Evolutionary conservation across 2,329 filamentous ascomycete species (phyloP).

Genomic region (Alternaria novae-zelandiae): DNA sequence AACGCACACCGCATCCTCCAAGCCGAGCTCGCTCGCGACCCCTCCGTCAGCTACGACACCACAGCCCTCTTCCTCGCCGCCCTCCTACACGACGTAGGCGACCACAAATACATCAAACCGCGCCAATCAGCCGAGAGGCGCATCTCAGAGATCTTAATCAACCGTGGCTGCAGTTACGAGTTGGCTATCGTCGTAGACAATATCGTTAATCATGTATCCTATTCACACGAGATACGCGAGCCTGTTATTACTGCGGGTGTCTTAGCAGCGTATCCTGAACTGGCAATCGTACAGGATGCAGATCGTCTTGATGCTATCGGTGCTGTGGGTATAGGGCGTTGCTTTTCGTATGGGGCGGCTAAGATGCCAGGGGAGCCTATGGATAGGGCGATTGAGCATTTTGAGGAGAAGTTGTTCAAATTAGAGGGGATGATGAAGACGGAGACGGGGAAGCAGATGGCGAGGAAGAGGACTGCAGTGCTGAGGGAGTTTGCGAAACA

Average conservation of each 20-base stretch:
- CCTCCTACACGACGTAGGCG: slow-evolving; percentile 77
- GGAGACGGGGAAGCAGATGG: slow-evolving; percentile 27
- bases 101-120: slow-evolving; percentile 73
- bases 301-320: slow-evolving; percentile 92
- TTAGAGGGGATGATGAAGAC: slow-evolving; percentile 48
- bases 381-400: slow-evolving; percentile 42
- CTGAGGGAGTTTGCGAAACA: slow-evolving; percentile 23
- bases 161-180: slow-evolving; percentile 61
- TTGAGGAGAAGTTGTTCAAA: slow-evolving; percentile 44
- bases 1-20: slow-evolving; percentile 71
- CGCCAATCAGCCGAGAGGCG: slow-evolving; percentile 64
- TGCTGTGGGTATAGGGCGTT: slow-evolving; percentile 80
- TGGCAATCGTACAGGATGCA: slow-evolving; percentile 88
- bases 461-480: slow-evolving; percentile 17
- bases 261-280: slow-evolving; percentile 71
- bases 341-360: slow-evolving; percentile 75
- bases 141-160: slow-evolving; percentile 62
- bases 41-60: slow-evolving; percentile 54
- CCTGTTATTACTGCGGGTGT: slow-evolving; percentile 65
- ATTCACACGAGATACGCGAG: slow-evolving; percentile 73
- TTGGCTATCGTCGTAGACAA: slow-evolving; percentile 72
- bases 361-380: slow-evolving; percentile 35
- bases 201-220: slow-evolving; percentile 79
- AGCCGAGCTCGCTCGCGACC: slow-evolving; percentile 52
- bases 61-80: slow-evolving; percentile 71